These are phyloP conservation scores for Sphagnum magellanicum DNA, from an alignment of 228 moss, liverwort and hornwort species.

Conservation along the genomic window DNA sequence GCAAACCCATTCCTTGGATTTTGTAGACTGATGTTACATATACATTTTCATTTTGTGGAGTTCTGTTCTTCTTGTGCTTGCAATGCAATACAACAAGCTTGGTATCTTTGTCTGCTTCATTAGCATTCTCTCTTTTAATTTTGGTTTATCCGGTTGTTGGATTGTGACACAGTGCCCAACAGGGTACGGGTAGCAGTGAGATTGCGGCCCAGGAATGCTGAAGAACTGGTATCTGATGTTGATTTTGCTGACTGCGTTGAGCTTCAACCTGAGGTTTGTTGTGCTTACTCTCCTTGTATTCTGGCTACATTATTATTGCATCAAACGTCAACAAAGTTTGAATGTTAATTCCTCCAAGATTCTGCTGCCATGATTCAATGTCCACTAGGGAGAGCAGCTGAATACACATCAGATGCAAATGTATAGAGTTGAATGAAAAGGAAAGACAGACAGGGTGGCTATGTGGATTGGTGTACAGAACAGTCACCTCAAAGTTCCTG, in stretches of 20 bases:
- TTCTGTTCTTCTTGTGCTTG: neutral
- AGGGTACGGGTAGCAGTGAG: constrained; percentile 52
- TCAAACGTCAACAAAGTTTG: too few relatives aligned
- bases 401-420: neutral
- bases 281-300: neutral
- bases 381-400: neutral
- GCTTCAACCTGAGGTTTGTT: constrained; percentile 52
- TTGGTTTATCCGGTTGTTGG: neutral
- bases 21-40: neutral
- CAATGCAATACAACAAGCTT: neutral
- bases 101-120: neutral
- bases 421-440: too few relatives aligned
- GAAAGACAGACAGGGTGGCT: too few relatives aligned
- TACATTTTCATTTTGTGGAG: neutral
- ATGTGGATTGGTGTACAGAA: too few relatives aligned
- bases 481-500: too few relatives aligned
- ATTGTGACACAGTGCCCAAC: constrained; percentile 23
- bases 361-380: neutral
- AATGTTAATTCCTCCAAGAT: neutral
- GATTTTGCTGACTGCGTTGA: constrained; percentile 63
- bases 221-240: constrained; percentile 45
- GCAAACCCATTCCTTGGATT: neutral
- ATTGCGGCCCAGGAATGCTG: constrained; percentile 48
- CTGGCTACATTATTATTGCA: neutral
- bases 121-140: neutral